Evolutionary conservation across 805 yeast genomes (phyloP).

Genomic region (Teunomyces atbi): DNA sequence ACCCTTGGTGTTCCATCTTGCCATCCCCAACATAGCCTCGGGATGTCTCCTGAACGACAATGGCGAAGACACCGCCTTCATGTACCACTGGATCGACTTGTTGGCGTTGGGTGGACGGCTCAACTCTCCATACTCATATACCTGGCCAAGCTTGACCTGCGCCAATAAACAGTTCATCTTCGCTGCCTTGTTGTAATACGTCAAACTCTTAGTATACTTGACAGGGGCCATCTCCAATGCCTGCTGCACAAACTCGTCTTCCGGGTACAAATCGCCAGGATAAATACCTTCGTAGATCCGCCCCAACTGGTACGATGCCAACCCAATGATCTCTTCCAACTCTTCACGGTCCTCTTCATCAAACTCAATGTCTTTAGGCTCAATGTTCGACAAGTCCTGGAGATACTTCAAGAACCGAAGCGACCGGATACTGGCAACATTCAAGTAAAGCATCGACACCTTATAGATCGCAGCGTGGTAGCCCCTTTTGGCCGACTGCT

Average conservation of each 20-base stretch:
- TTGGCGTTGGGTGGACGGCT: conserved; percentile 37
- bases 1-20: conserved; percentile 41
- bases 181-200: conserved; percentile 43
- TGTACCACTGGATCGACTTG: conserved; percentile 46
- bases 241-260: conserved; percentile 34
- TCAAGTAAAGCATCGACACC: conserved; percentile 36
- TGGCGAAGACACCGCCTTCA: conserved; percentile 41
- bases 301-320: conserved; percentile 42
- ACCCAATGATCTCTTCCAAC: conserved; percentile 40
- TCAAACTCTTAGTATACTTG: conserved; percentile 40
- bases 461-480: conserved; percentile 45
- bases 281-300: conserved; percentile 44
- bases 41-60: conserved; percentile 40
- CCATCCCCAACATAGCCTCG: conserved; percentile 45
- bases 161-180: conserved; percentile 39
- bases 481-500: conserved; percentile 39
- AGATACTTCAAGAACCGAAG: conserved; percentile 35
- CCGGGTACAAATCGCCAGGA: conserved; percentile 40
- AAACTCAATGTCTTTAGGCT: conserved; percentile 33
- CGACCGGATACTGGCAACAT: conserved; percentile 34
- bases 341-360: conserved; percentile 40
- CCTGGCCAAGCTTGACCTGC: conserved; percentile 40
- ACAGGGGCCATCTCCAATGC: conserved; percentile 40
- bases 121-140: conserved; percentile 44
- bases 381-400: conserved; percentile 36